Conservation (phyloP, 1,139 yeast genomes). For the Geotrichum reessii region DNA sequence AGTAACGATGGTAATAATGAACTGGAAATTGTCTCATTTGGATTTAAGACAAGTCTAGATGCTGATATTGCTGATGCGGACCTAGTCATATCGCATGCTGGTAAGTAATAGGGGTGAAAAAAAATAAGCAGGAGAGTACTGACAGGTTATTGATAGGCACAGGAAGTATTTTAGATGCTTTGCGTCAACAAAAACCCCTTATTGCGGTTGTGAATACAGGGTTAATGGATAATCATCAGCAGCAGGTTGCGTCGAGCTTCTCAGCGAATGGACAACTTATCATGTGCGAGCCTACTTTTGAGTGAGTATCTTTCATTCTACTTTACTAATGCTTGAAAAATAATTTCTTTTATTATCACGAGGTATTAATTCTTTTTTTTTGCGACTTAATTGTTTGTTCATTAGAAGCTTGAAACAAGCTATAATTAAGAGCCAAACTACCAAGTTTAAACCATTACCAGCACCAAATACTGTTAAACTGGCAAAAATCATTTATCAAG, state of each 20-base stretch:
- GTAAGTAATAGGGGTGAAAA: slow-evolving; percentile 20
- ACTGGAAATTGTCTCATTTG: slow-evolving; percentile 38
- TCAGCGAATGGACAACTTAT: slow-evolving; percentile 37
- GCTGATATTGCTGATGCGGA: slow-evolving; percentile 30
- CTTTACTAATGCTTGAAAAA: neutral
- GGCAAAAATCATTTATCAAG: slow-evolving; percentile 25
- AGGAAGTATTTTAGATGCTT: slow-evolving; percentile 79
- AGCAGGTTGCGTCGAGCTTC: slow-evolving; percentile 64
- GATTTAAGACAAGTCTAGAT: slow-evolving; percentile 9
- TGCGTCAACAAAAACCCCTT: slow-evolving; percentile 51
- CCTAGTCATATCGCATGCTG: slow-evolving; percentile 82
- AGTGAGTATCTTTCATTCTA: neutral
- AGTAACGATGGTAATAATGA: slow-evolving; percentile 21
- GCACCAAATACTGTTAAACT: slow-evolving; percentile 24
- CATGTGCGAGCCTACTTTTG: slow-evolving; percentile 21
- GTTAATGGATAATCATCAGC: slow-evolving; percentile 84
- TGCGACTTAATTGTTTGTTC: too few species aligned
- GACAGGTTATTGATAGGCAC: slow-evolving; percentile 42
- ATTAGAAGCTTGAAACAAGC: slow-evolving; percentile 18
- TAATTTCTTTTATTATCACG: neutral
- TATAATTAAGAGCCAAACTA: slow-evolving; percentile 15
- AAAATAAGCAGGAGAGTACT: neutral
- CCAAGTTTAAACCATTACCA: slow-evolving; percentile 23
- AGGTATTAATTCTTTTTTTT: neutral
- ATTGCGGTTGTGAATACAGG: slow-evolving; percentile 64